A percentile compares a stretch with the other conserved stretches of the same genome.
Conservation (phyloP, 805 yeast genomes). For the Monosporozyma siamensis region DNA sequence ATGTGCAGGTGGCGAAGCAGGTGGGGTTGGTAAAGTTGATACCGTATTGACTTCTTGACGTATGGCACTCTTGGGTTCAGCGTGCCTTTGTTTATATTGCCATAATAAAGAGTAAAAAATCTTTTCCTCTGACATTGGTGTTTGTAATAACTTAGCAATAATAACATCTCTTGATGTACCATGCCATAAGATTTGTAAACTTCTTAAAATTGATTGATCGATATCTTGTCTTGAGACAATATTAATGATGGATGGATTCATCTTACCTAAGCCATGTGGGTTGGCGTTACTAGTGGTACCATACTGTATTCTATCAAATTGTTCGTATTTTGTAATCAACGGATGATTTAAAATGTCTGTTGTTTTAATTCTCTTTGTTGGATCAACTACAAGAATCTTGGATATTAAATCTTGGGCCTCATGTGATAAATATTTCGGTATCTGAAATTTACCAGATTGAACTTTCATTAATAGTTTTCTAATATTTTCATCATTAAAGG, state of each 20-base stretch:
- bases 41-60: not conserved
- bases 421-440: constrained; percentile 53
- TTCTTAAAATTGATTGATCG: constrained; percentile 65
- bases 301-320: constrained; percentile 10
- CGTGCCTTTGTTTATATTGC: constrained; percentile 67
- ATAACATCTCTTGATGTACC: constrained; percentile 57
- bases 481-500: constrained; percentile 76
- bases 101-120: constrained; percentile 66
- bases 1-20: not conserved
- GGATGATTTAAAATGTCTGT: constrained; percentile 67
- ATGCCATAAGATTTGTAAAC: constrained; percentile 72
- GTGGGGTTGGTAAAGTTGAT: not conserved
- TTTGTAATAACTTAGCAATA: constrained; percentile 43
- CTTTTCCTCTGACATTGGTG: constrained; percentile 62
- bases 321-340: constrained; percentile 55
- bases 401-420: constrained; percentile 63
- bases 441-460: constrained; percentile 63
- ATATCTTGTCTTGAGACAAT: constrained; percentile 37
- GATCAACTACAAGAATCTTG: constrained; percentile 61
- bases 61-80: constrained; percentile 3
- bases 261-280: constrained; percentile 16
- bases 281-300: constrained; percentile 25
- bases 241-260: constrained; percentile 10
- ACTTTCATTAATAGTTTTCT: constrained; percentile 62
- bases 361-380: constrained; percentile 61